phyloP scores from a whole-genome alignment of 495 filamentous ascomycete species.

The Penicillium lividum region DNA sequence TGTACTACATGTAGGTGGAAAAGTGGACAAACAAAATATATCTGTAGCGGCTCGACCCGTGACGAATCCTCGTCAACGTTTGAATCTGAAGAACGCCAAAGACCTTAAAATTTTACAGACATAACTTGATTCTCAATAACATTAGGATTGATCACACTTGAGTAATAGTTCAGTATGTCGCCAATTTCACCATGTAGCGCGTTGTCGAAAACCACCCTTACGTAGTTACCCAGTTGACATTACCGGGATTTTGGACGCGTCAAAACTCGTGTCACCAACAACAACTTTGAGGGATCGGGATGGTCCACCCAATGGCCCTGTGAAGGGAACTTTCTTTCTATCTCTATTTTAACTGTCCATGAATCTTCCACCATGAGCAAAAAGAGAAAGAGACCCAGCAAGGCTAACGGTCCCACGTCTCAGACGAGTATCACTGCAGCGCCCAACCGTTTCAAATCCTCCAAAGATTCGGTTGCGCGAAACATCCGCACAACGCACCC shows the following conservation, averaged over 20 bases:
- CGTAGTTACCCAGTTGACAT: background rate
- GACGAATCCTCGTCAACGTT: too few relatives aligned
- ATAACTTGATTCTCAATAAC: too few relatives aligned
- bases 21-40: too few relatives aligned
- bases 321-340: background rate
- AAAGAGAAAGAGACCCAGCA: constrained; percentile 46
- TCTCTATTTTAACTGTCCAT: background rate
- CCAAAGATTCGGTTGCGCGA: constrained; percentile 13
- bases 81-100: too few relatives aligned
- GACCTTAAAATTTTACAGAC: too few relatives aligned
- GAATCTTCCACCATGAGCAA: constrained; percentile 34
- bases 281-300: background rate
- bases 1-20: too few relatives aligned
- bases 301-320: background rate
- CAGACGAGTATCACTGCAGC: constrained; percentile 23
- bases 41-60: too few relatives aligned
- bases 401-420: constrained; percentile 25
- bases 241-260: background rate
- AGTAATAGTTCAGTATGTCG: background rate
- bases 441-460: constrained; percentile 21
- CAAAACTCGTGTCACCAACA: background rate
- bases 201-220: background rate
- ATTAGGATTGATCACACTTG: background rate
- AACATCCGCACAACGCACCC: constrained; percentile 49
- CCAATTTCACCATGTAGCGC: background rate